Evolutionary conservation across 2,329 filamentous ascomycete genomes (phyloP), one percentile per base, ranked within the genome.

Genomic region (Clarireedia monteithiana): DNA sequence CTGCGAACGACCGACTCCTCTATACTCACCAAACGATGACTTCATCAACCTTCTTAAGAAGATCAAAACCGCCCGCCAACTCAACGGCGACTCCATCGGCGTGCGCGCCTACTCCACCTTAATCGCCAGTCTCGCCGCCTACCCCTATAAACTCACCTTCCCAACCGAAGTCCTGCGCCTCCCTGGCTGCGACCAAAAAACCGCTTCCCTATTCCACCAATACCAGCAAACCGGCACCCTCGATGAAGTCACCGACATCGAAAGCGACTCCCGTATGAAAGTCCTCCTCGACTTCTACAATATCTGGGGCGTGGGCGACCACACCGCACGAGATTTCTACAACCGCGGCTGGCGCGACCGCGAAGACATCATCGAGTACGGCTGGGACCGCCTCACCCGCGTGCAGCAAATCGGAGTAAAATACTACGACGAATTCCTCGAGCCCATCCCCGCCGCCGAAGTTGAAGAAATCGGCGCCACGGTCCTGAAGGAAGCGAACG

Each of bases 371-470:
- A 77, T 96, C 42, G 88, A 95, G 65, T 80, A 84, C 64, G 91
- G 88, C 10, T 97, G 92, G 92, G 69, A 75, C 20, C 76, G 71
- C 0, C 75, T 97, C 1, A 86, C 79, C 0, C 83, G 91, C 12
- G 87, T 89, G 1, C 92, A 96, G 70, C 91, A 97, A 68, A 95
- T 97, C 55, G 92, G 94, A 0, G 76, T 96, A 46, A 97, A 97
- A 68, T 96, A 85, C 71, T 96, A 95, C 68, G 87, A 95, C 36
- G 92, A 97, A 60, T 88, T 99, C 55, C 74, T 81, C 47, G 71
- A 78, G 15, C 83, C 80, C 14, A 89, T 97, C 4, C 80, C 89
- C 0, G 81, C 91, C 1, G 57, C 67, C 0, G 91, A 97, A 69
- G 87, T 90, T 0, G 84, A 89, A 62, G 66, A 68, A 0, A 95